Percentiles rank a stretch among this genome's conserved stretches.
phyloP scores from a whole-genome alignment of 306 rosid species.

The Castanea crenata region DNA sequence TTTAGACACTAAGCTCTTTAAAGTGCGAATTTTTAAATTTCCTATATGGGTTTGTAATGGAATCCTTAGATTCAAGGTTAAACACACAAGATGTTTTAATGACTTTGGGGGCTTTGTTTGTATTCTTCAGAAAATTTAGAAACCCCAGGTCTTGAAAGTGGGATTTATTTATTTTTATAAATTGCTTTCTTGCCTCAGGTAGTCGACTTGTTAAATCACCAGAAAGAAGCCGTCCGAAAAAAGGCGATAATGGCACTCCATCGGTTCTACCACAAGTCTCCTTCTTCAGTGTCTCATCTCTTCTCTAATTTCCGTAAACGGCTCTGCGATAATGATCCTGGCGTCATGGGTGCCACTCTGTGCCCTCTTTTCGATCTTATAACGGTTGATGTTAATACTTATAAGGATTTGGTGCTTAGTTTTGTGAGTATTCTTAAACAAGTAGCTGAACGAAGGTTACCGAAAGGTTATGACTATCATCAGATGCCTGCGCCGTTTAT shows the following conservation, averaged over 20 bases:
- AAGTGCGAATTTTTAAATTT: too few relatives aligned
- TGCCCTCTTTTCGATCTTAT: conserved; percentile 78
- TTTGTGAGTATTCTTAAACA: conserved; percentile 88
- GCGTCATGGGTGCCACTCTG: conserved; percentile 90
- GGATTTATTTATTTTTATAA: too few relatives aligned
- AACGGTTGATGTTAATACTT: conserved; percentile 50
- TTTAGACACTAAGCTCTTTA: too few relatives aligned
- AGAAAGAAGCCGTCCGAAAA: conserved; percentile 80
- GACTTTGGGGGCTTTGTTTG: too few relatives aligned
- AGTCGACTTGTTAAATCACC: conserved; percentile 68
- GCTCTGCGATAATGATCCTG: conserved; percentile 88
- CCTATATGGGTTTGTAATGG: too few relatives aligned
- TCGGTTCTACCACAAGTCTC: conserved; percentile 73
- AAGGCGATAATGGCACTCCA: conserved; percentile 96
- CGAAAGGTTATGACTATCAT: conserved; percentile 86
- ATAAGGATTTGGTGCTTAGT: conserved; percentile 79
- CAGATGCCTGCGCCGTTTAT: conserved; percentile 91
- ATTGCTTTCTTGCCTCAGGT: conserved; percentile 55
- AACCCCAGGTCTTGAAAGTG: too few relatives aligned
- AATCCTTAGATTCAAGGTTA: too few relatives aligned
- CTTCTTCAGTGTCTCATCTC: conserved; percentile 76
- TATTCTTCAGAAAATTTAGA: too few relatives aligned
- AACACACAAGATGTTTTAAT: too few relatives aligned
- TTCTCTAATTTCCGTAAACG: conserved; percentile 67
- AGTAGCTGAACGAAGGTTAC: conserved; percentile 83